phyloP scores from a whole-genome alignment of 2,329 filamentous ascomycete species.

The Chaetomium globosum region DNA sequence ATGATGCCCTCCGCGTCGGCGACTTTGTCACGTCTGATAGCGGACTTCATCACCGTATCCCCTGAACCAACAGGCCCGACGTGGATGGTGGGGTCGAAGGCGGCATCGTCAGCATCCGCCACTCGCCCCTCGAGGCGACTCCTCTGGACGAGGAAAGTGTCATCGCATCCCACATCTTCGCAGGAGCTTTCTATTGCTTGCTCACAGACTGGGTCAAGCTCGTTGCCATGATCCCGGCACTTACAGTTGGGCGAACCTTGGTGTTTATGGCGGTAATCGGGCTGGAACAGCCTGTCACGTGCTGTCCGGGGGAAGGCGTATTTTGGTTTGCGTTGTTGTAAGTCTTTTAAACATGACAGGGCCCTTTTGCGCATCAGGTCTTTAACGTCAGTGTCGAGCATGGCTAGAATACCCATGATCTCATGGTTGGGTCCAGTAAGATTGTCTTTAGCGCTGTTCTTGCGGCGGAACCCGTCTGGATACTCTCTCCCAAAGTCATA shows the following conservation, averaged over 20 bases:
- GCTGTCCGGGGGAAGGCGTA: constrained; percentile 28
- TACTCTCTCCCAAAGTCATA: constrained; percentile 36
- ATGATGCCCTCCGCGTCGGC: constrained; percentile 37
- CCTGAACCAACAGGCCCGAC: constrained; percentile 43
- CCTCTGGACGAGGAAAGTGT: constrained; percentile 22
- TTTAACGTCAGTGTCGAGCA: constrained; percentile 30
- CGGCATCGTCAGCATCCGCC: not conserved
- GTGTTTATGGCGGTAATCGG: constrained; percentile 29
- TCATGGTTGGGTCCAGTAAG: constrained; percentile 29
- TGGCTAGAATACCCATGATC: constrained; percentile 22
- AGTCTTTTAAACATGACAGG: not conserved
- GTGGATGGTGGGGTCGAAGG: constrained; percentile 9
- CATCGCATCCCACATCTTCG: constrained; percentile 25
- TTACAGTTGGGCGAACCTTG: constrained; percentile 6
- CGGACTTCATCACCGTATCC: constrained; percentile 45
- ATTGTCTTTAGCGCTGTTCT: constrained; percentile 28
- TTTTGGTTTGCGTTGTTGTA: not conserved
- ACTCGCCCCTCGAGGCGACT: constrained; percentile 19
- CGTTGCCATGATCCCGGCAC: constrained; percentile 19
- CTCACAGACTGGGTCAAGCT: constrained; percentile 33
- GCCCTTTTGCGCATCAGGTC: constrained; percentile 23
- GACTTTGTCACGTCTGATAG: constrained; percentile 38
- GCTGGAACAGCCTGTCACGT: constrained; percentile 30
- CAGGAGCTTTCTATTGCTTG: constrained; percentile 35
- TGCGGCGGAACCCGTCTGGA: constrained; percentile 29